Conservation (phyloP, 352 stramenopile species). For the Pythium aquatile region DNA sequence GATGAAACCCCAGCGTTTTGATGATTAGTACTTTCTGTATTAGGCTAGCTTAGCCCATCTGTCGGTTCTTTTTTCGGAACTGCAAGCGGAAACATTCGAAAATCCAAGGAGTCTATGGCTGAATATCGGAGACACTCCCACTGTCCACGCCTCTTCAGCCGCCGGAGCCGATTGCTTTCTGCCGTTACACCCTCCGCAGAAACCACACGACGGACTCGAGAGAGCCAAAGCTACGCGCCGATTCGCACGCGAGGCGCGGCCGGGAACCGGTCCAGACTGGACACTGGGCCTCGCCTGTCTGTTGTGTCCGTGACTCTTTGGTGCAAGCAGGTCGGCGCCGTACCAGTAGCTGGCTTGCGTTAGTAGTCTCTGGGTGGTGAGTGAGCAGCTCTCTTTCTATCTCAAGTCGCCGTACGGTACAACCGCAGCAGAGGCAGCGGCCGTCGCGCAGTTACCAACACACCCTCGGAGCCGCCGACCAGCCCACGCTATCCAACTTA, state of each 20-base stretch:
- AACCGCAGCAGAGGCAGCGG: not conserved
- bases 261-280: no score
- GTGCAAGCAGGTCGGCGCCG: not conserved
- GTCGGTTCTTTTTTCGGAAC: not conserved
- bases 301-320: not conserved
- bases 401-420: not conserved
- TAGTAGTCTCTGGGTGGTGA: not conserved
- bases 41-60: constrained; percentile 1
- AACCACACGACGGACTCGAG: not conserved
- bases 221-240: constrained; percentile 12
- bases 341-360: not conserved
- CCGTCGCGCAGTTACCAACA: not conserved
- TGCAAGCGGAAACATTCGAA: not conserved
- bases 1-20: not conserved
- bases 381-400: not conserved
- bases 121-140: constrained; percentile 4
- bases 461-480: not conserved
- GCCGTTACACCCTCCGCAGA: constrained; percentile 14
- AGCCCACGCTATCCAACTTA: not conserved
- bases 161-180: constrained; percentile 6
- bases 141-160: constrained; percentile 1
- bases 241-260: not conserved
- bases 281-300: not conserved
- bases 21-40: not conserved
- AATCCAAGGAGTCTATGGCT: not conserved